Evolutionary conservation across 305 asterid genomes (phyloP), one percentile per base, ranked within the genome.

Genomic region (Withania somnifera): DNA sequence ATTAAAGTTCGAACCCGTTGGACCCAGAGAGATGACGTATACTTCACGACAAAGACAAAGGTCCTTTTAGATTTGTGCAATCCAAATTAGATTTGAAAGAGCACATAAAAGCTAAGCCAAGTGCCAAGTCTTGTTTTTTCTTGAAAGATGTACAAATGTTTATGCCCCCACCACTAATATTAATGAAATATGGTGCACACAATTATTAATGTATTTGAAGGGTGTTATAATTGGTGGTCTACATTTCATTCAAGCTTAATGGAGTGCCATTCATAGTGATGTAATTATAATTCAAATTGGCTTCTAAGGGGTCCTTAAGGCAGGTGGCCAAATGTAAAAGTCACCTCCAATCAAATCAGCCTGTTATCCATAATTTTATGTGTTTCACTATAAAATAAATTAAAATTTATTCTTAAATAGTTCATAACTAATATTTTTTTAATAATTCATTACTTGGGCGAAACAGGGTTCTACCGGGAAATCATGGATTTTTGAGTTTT

Each of bases 191-290:
- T 76, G 61, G 75, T 63, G n/a, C 68, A 15, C 53, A 42, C 77
- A 83, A 83, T 83, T 42, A 80, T 83, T 47, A 60, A 73, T 75
- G 54, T 68, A 45, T 71, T 45, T 71, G 15, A 45, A 45, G 58
- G 6, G 60, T 68, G 45, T 60, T 69, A 64, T 82, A 85, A 84
- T 86, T 88, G 81, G 87, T 85, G 92, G 93, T 84, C 88, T 82
- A 63, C 71, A 86, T 87, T 89, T 92, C 87, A 88, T 90, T 89
- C 22, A 32, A 75, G 81, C 58, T 19, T 85, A 83, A 88, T 88
- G 89, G 91, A 87, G 85, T 89, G 88, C 71, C 84, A 86, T 85
- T 86, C 86, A 57, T 77, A 24, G 75, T 82, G 87, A 87, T 80
- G 79, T 54, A 13, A 56, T 84, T 85, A 14, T 50, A n/a, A n/a